Base-by-base conservation (phyloP, 1,284 basidiomycete species). In the Fomes fomentarius region DNA sequence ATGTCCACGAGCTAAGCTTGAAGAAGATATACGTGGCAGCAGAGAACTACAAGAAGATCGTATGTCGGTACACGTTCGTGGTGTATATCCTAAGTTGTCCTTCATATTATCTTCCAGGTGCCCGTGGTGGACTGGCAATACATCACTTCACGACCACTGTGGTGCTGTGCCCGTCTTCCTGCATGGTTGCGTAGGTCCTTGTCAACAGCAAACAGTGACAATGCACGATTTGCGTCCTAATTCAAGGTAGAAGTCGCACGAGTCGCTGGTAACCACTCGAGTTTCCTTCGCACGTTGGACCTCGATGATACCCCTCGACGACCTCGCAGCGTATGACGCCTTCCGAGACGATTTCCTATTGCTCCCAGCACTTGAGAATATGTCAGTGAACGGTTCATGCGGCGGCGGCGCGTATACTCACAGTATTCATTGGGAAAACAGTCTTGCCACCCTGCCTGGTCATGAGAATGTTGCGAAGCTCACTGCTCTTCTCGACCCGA, bases 261-360 rank as follows among this genome's bases (percentile, higher is more conserved):
- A 2, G 58, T 60, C 3, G 69, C 65, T 4, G 67, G 68, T 2
- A 33, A 49, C 3, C 60, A 68, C 37, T 64, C 68, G 1, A 11
- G 58, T 11, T 71, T 71, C 51, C 52, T 67, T 14, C 65, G 63
- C 11, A 63, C 66, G 0, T 44, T 73, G 14, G 66, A 70, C 41
- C 41, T 61, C 8, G 58, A 62, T 12, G 69, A 68, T 46, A 65
- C 68, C 8, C 64, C 62, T 73, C 24, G 67, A 71, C 45, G 69
- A 73, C 39, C 61, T 73, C 12, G 66, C 68, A 2, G 63, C 65
- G n/a, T 73, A 71, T 55, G 67, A 73, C 49, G 68, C 71, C 2
- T 68, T 73, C 56, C 64, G 60, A 10, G 70, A 73, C 37, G 70
- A 69, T 10, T 73, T 72, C 56, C 57, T 73, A 6, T 51, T 73